Conservation (phyloP, 306 rosid species). For the Malus orientalis region DNA sequence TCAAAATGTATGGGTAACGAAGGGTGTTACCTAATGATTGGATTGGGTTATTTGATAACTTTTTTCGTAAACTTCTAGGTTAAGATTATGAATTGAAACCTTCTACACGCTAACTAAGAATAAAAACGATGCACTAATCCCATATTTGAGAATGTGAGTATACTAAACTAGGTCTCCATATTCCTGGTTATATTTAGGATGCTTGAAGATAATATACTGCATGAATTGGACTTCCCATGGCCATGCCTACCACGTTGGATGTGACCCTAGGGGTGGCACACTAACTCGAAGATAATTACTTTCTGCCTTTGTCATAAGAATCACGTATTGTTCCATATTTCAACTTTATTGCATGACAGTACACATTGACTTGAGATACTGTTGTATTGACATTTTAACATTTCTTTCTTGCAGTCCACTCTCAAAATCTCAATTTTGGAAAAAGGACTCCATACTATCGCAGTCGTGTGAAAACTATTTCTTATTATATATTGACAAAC, state of each 20-base stretch:
- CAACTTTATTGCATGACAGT: no score
- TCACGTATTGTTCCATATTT: no score
- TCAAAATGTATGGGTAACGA: neutral
- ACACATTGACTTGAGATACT: no score
- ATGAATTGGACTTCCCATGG: neutral
- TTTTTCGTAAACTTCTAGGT: neutral
- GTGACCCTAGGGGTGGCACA: neutral
- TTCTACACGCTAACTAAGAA: neutral
- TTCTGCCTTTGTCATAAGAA: neutral
- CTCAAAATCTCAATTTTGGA: no score
- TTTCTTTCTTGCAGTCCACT: no score
- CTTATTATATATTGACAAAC: no score
- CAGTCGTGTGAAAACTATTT: no score
- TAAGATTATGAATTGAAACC: neutral
- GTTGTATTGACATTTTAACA: no score
- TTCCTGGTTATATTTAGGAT: neutral
- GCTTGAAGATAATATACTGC: neutral
- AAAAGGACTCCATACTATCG: no score
- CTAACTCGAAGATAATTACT: neutral
- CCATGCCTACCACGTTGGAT: neutral
- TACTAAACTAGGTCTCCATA: neutral
- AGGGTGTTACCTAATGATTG: neutral
- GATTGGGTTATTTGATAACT: neutral
- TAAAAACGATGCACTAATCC: neutral
- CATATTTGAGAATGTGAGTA: neutral